These are phyloP conservation scores for Castanopsis chinensis DNA, from an alignment of 306 rosid species.

Conservation along the genomic window DNA sequence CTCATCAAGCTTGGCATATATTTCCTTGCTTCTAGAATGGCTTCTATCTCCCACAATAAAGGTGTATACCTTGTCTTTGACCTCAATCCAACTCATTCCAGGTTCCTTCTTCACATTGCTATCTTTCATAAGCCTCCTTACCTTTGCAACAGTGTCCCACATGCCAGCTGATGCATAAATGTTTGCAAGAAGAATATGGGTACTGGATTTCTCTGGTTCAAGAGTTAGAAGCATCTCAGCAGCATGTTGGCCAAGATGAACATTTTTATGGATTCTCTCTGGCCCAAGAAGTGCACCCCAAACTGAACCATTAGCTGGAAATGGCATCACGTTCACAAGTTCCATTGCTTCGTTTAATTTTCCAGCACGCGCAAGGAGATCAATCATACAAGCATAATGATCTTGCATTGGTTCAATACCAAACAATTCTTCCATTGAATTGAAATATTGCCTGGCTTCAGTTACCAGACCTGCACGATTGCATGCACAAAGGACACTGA, in stretches of 20 bases:
- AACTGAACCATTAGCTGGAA: slow-evolving; percentile 66
- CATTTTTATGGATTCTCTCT: slow-evolving; percentile 78
- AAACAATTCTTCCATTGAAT: slow-evolving; percentile 65
- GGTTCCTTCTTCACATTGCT: slow-evolving; percentile 87
- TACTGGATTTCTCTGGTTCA: slow-evolving; percentile 87
- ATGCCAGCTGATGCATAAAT: slow-evolving; percentile 77
- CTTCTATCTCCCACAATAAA: slow-evolving; percentile 79
- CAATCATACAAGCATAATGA: slow-evolving; percentile 95
- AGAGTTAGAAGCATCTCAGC: slow-evolving; percentile 74
- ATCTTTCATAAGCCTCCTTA: slow-evolving; percentile 69
- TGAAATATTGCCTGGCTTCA: slow-evolving; percentile 71
- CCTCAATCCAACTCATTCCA: slow-evolving; percentile 90
- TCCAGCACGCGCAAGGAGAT: slow-evolving; percentile 87
- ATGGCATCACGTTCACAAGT: slow-evolving; percentile 69
- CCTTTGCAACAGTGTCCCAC: slow-evolving; percentile 78
- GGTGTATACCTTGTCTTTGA: slow-evolving; percentile 65
- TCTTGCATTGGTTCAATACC: slow-evolving; percentile 75
- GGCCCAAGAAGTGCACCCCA: slow-evolving; percentile 98
- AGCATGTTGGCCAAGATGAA: slow-evolving; percentile 66
- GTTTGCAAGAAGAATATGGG: slow-evolving; percentile 85
- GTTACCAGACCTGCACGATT: slow-evolving; percentile 81
- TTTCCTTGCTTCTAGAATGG: slow-evolving; percentile 68
- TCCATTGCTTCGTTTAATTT: slow-evolving; percentile 73
- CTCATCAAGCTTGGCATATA: slow-evolving; percentile 69
- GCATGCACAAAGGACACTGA: slow-evolving; percentile 91